Conservation (phyloP, 768 basidiomycete genomes). For the Panaeolus cyanescens region DNA sequence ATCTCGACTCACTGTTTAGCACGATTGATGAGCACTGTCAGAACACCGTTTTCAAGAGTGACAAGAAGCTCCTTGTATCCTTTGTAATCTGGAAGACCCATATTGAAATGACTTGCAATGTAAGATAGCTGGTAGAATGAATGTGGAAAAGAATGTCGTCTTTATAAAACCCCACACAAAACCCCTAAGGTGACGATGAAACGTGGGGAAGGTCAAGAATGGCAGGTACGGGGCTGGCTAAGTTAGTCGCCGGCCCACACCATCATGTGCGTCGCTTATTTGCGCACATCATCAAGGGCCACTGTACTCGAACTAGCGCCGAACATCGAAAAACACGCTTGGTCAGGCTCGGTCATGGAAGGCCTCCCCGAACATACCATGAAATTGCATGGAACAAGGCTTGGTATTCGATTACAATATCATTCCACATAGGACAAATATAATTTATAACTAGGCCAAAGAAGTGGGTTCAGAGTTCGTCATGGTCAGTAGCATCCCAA, state of each 20-base stretch:
- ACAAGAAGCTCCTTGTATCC: constrained; percentile 45
- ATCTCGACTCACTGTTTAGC: constrained; percentile 43
- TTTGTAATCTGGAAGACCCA: constrained; percentile 37
- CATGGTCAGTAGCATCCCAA: constrained; percentile 11
- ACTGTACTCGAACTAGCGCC: too few species aligned
- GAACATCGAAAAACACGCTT: too few species aligned
- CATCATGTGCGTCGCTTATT: too few species aligned
- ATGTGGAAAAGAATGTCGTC: background rate
- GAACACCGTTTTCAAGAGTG: constrained; percentile 42
- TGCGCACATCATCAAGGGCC: too few species aligned
- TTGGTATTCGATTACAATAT: too few species aligned
- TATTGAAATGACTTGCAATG: constrained; percentile 8
- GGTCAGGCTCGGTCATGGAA: too few species aligned
- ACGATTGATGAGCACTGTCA: constrained; percentile 48
- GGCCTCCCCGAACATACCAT: too few species aligned
- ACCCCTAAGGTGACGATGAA: too few species aligned
- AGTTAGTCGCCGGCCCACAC: too few species aligned
- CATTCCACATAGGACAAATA: too few species aligned
- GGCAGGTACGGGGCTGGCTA: background rate
- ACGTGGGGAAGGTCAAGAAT: background rate
- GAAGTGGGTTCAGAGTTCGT: background rate
- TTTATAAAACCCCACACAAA: too few species aligned
- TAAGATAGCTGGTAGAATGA: background rate
- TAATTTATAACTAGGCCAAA: background rate
- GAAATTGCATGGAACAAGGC: too few species aligned